A percentile compares a stretch with the other conserved stretches of the same genome.
phyloP scores from a whole-genome alignment of 1,139 yeast species.

The Pichia sp. region DNA sequence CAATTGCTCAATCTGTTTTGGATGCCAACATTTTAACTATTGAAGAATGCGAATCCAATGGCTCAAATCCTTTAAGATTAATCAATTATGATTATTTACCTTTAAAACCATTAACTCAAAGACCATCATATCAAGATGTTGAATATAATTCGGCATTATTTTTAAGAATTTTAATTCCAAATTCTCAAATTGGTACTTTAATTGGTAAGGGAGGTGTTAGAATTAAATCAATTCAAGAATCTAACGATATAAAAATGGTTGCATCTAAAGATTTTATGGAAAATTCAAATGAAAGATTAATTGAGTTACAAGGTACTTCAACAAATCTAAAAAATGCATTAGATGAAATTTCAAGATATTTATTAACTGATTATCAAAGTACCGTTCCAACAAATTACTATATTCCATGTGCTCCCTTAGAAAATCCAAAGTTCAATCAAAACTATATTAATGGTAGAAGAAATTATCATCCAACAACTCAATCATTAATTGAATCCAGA shows the following conservation, averaged over 20 bases:
- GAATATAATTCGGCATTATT: slow-evolving; percentile 39
- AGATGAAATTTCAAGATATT: slow-evolving; percentile 61
- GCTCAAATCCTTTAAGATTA: slow-evolving; percentile 25
- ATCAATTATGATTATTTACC: slow-evolving; percentile 52
- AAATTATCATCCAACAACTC: background rate
- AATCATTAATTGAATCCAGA: slow-evolving; percentile 1
- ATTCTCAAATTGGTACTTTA: slow-evolving; percentile 84
- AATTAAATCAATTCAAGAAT: slow-evolving; percentile 74
- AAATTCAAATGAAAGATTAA: slow-evolving; percentile 79
- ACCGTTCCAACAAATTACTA: slow-evolving; percentile 63
- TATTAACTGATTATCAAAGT: slow-evolving; percentile 64
- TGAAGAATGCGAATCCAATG: slow-evolving; percentile 16
- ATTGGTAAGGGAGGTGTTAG: slow-evolving; percentile 82
- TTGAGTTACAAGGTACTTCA: slow-evolving; percentile 81
- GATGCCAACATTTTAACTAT: slow-evolving; percentile 29
- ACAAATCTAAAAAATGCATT: slow-evolving; percentile 54
- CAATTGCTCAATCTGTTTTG: slow-evolving; percentile 61
- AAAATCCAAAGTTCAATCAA: slow-evolving; percentile 18
- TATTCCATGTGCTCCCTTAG: slow-evolving; percentile 43
- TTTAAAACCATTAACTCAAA: slow-evolving; percentile 49
- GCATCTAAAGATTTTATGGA: slow-evolving; percentile 83
- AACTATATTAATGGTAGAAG: slow-evolving; percentile 2
- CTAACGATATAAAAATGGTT: slow-evolving; percentile 68
- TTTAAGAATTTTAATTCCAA: slow-evolving; percentile 71
- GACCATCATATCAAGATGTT: slow-evolving; percentile 44